Evolutionary conservation across 495 filamentous ascomycete genomes (phyloP).

Genomic region (Aspergillus coremiiformis): DNA sequence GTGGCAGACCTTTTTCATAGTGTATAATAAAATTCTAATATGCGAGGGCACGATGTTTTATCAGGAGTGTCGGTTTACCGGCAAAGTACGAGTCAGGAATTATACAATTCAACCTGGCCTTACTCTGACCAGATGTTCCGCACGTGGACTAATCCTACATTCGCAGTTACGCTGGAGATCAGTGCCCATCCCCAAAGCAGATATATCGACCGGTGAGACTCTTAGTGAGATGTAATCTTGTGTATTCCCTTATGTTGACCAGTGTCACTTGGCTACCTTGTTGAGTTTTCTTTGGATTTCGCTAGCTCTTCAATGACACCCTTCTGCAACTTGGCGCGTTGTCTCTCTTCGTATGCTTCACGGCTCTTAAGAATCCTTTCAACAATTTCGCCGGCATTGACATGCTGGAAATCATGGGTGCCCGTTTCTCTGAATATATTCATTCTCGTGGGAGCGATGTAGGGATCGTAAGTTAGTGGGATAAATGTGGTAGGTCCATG

Average conservation of each 20-base stretch:
- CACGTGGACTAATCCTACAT: too few relatives aligned
- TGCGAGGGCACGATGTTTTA: not conserved
- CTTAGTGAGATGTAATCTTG: not conserved
- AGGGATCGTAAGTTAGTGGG: slow-evolving; percentile 79
- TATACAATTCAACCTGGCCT: not conserved
- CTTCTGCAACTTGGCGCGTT: slow-evolving; percentile 82
- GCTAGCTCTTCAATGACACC: slow-evolving; percentile 55
- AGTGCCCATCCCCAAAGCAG: not conserved
- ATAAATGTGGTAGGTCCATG: slow-evolving; percentile 93
- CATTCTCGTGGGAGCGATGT: slow-evolving; percentile 66
- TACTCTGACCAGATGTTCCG: too few relatives aligned
- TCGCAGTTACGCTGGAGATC: too few relatives aligned
- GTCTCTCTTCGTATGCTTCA: slow-evolving; percentile 80
- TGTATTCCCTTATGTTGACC: not conserved
- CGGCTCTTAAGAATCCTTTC: slow-evolving; percentile 77
- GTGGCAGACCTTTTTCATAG: not conserved
- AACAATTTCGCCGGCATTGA: slow-evolving; percentile 92
- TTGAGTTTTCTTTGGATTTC: slow-evolving; percentile 29
- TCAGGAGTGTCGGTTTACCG: not conserved
- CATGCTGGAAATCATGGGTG: slow-evolving; percentile 68
- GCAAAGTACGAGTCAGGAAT: too few relatives aligned
- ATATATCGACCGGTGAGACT: not conserved
- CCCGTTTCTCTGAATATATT: slow-evolving; percentile 70
- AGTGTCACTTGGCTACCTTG: not conserved
- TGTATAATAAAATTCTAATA: not conserved